phyloP scores from a whole-genome alignment of 306 rosid species.

The Casuarina equisetifolia region DNA sequence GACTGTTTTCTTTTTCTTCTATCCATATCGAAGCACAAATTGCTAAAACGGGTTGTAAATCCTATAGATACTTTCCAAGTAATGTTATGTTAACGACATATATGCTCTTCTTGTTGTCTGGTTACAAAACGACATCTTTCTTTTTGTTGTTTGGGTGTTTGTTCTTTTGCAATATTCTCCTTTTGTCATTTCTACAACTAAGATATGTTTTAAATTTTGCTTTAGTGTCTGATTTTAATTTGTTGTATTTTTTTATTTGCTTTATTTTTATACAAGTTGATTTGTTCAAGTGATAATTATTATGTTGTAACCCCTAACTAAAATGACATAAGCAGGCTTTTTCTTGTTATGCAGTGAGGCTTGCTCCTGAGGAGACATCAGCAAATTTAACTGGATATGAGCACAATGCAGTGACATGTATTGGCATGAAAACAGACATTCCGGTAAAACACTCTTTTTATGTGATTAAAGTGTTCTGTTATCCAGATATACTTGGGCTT shows the following conservation, averaged over 20 bases:
- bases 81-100: too few relatives aligned
- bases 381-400: constrained; percentile 69
- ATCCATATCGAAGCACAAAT: background rate
- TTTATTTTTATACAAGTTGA: too few relatives aligned
- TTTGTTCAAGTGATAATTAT: background rate
- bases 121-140: too few relatives aligned
- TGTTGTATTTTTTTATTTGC: background rate
- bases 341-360: constrained; percentile 72
- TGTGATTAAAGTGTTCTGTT: background rate
- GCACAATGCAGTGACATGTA: constrained; percentile 88
- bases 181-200: background rate
- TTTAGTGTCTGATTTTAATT: background rate
- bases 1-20: background rate
- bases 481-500: background rate
- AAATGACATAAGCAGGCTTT: constrained; percentile 9
- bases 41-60: background rate
- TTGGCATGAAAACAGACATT: constrained; percentile 90
- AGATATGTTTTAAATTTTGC: background rate
- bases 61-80: too few relatives aligned
- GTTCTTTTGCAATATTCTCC: background rate
- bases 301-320: background rate
- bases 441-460: constrained; percentile 56
- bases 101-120: too few relatives aligned
- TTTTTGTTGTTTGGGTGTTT: too few relatives aligned
- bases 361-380: constrained; percentile 86